These are phyloP conservation scores for Cladosporium oxysporum DNA, from an alignment of 2,329 filamentous ascomycete genomes.

Conservation along the genomic window DNA sequence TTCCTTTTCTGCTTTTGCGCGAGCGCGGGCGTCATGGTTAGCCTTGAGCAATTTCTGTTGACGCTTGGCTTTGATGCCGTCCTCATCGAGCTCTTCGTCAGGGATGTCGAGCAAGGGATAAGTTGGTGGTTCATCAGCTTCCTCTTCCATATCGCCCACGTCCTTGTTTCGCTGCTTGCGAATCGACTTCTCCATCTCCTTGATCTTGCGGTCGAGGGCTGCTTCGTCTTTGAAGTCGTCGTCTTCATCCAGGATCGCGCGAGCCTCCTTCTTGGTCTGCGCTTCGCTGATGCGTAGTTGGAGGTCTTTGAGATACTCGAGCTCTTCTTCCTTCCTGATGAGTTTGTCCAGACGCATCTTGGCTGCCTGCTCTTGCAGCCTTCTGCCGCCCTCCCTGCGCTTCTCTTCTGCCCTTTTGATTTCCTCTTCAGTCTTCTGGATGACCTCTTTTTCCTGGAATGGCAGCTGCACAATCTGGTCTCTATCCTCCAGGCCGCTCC, in stretches of 20 bases:
- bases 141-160: constrained; percentile 76
- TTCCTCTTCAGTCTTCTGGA: constrained; percentile 94
- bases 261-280: constrained; percentile 87
- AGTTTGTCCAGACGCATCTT: constrained; percentile 96
- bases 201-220: constrained; percentile 79
- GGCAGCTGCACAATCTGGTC: constrained; percentile 91
- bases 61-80: constrained; percentile 85
- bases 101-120: constrained; percentile 88
- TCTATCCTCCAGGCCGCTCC: constrained; percentile 86
- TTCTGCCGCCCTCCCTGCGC: constrained; percentile 88
- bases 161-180: constrained; percentile 91
- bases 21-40: constrained; percentile 86
- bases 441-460: constrained; percentile 83
- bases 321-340: constrained; percentile 90
- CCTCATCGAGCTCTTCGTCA: constrained; percentile 91
- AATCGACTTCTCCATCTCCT: constrained; percentile 87
- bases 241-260: constrained; percentile 74
- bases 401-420: constrained; percentile 86
- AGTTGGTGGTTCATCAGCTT: constrained; percentile 76
- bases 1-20: constrained; percentile 96
- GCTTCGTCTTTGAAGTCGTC: constrained; percentile 91
- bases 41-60: constrained; percentile 92
- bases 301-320: constrained; percentile 89
- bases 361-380: constrained; percentile 91
- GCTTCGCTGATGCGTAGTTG: constrained; percentile 67